Base-by-base conservation (phyloP, 164 flowering plant species). In the Nymphaea thermarum region DNA sequence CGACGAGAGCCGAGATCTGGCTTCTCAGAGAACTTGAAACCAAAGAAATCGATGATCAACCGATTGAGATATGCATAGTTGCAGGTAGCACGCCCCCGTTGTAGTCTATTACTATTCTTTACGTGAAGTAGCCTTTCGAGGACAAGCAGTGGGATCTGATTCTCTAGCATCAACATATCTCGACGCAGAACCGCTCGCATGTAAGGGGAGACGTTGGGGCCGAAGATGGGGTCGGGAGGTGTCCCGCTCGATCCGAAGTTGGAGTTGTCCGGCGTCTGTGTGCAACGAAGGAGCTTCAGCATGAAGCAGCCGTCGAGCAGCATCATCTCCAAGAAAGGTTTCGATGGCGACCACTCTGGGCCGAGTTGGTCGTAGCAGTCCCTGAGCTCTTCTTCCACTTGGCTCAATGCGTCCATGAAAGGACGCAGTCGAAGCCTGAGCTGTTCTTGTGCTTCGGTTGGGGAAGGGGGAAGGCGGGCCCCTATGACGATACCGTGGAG, bases 271-370 rank as follows among this genome's bases (percentile, higher is more conserved):
- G 36, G 36, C 36, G 36, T 25, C 36, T 25, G 0, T 25, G 36
- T 1, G 36, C 36, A 4, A 0, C 4, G 17, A 63, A 76, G 15
- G 68, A 69, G 17, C 12, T 76, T 55, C 5, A 72, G 59, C 60
- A 70, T 47, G 69, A 72, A 76, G 64, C 73, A 73, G n/a, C 72
- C 76, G 15, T 73, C 79, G 7, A 55, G n/a, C 14, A 76, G 44
- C 76, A 76, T 73, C 64, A 71, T 41, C 25, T 61, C 41, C 11
- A 61, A 3, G 53, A 71, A 75, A 11, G 6, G 57, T 43, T 60
- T 25, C 5, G 4, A 4, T 6, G 69, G 57, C 42, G 4, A 25
- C 71, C 8, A 3, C 25, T 62, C 45, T 5, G 6, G 60, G 5
- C 45, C 43, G 2, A 43, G 43, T 3, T 62, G 66, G 18, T 45